Percentiles rank a stretch among this genome's conserved stretches.
Evolutionary conservation across 768 basidiomycete genomes (phyloP).

Genomic region (Rossbeevera mucosa): DNA sequence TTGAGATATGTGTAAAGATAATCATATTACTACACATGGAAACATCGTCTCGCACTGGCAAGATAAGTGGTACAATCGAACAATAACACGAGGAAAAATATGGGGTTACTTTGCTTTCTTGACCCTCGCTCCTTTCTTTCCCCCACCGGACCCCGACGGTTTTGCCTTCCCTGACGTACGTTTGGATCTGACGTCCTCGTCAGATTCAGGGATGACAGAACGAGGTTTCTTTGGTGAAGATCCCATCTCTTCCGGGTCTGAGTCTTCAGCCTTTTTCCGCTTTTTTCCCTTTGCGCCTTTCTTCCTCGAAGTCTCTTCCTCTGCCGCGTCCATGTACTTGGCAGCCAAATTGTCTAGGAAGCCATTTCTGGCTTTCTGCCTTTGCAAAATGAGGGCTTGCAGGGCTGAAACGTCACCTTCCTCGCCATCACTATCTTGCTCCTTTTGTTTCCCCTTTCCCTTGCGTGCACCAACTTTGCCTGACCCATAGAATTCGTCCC

Average conservation of each 20-base stretch:
- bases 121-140: slow-evolving; percentile 28
- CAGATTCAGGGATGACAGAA: slow-evolving; percentile 49
- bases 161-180: slow-evolving; percentile 48
- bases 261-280: slow-evolving; percentile 37
- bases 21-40: slow-evolving; percentile 6
- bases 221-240: slow-evolving; percentile 50
- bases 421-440: slow-evolving; percentile 34
- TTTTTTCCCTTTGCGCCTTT: slow-evolving; percentile 50
- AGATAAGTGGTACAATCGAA: neutral
- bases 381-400: slow-evolving; percentile 78
- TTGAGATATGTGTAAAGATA: slow-evolving; percentile 60
- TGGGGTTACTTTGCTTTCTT: slow-evolving; percentile 34
- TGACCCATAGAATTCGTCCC: slow-evolving; percentile 88
- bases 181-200: slow-evolving; percentile 59
- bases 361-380: slow-evolving; percentile 61
- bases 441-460: slow-evolving; percentile 48
- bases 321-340: slow-evolving; percentile 59
- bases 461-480: slow-evolving; percentile 63
- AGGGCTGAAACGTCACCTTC: slow-evolving; percentile 66
- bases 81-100: neutral
- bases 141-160: slow-evolving; percentile 20
- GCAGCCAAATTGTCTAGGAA: slow-evolving; percentile 74
- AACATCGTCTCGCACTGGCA: neutral
- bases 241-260: slow-evolving; percentile 34
- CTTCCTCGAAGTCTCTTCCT: slow-evolving; percentile 29